Evolutionary conservation across 1,284 basidiomycete species (phyloP).

Genomic region (Trichosporon coremiiforme): DNA sequence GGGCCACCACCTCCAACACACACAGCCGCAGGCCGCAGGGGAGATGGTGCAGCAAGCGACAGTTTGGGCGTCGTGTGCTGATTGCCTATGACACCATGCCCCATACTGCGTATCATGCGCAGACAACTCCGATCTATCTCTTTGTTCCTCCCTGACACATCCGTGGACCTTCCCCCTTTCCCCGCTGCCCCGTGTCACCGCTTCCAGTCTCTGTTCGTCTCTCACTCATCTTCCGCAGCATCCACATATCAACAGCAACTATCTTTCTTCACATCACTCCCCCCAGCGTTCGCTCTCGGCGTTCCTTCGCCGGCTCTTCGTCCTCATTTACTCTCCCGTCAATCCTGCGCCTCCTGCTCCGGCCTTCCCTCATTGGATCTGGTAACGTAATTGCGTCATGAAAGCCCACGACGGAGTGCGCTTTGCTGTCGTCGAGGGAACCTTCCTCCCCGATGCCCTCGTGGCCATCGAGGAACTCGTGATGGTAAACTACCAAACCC

Average conservation of each 20-base stretch:
- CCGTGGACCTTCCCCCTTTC: constrained; percentile 5
- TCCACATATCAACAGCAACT: neutral
- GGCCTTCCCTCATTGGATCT: neutral
- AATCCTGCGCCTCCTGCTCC: neutral
- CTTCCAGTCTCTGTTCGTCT: neutral
- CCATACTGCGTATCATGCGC: neutral
- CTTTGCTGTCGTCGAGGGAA: constrained; percentile 7
- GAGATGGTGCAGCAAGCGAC: neutral
- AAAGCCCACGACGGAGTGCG: constrained; percentile 1
- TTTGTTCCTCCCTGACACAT: neutral
- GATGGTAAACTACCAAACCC: neutral
- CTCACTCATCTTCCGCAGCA: neutral
- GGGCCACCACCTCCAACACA: too few relatives aligned
- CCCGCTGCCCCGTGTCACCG: neutral
- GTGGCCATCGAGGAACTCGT: neutral
- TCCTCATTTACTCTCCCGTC: neutral
- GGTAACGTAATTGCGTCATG: neutral
- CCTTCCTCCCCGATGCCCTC: neutral
- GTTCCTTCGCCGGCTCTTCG: too few relatives aligned
- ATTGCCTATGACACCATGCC: neutral
- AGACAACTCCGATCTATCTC: neutral
- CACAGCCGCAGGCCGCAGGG: too few relatives aligned
- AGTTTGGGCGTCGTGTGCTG: neutral
- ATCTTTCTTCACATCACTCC: neutral
- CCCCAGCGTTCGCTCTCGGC: neutral